phyloP scores from a whole-genome alignment of 805 yeast species.

The Wickerhamomyces bisporus region DNA sequence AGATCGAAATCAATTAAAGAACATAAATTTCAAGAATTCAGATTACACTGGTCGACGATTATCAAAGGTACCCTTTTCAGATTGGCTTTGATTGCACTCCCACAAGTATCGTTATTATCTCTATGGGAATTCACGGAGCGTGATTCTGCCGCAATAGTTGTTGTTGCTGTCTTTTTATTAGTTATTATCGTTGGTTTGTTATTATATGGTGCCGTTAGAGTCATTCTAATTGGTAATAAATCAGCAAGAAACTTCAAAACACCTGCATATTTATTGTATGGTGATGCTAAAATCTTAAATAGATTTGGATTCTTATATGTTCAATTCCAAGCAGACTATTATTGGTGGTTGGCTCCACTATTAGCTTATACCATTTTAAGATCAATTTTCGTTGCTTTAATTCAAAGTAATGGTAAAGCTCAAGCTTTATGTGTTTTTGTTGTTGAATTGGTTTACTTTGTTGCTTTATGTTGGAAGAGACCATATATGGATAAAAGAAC shows the following conservation, averaged over 20 bases:
- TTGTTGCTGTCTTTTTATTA: slow-evolving; percentile 71
- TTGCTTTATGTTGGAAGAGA: slow-evolving; percentile 59
- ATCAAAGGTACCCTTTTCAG: slow-evolving; percentile 88
- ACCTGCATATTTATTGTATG: slow-evolving; percentile 87
- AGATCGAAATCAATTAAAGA: slow-evolving; percentile 54
- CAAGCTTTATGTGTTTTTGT: slow-evolving; percentile 76
- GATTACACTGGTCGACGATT: slow-evolving; percentile 78
- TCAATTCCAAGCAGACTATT: slow-evolving; percentile 82
- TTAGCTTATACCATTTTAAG: slow-evolving; percentile 65
- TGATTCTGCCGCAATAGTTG: slow-evolving; percentile 80
- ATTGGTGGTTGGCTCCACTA: slow-evolving; percentile 71
- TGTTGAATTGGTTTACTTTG: slow-evolving; percentile 68
- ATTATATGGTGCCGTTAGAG: slow-evolving; percentile 67
- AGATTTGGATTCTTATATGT: slow-evolving; percentile 90
- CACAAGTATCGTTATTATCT: slow-evolving; percentile 76
- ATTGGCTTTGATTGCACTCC: slow-evolving; percentile 76
- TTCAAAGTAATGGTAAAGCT: slow-evolving; percentile 74
- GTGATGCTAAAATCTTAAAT: slow-evolving; percentile 75
- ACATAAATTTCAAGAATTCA: slow-evolving; percentile 64
- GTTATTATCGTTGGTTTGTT: slow-evolving; percentile 53
- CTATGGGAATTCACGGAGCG: slow-evolving; percentile 85
- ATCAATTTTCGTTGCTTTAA: slow-evolving; percentile 79
- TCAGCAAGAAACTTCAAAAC: slow-evolving; percentile 73
- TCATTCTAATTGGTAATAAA: slow-evolving; percentile 66
- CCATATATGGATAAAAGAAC: slow-evolving; percentile 96